Conservation (phyloP, 2,329 filamentous ascomycete genomes). For the Hypoxylon sp. region DNA sequence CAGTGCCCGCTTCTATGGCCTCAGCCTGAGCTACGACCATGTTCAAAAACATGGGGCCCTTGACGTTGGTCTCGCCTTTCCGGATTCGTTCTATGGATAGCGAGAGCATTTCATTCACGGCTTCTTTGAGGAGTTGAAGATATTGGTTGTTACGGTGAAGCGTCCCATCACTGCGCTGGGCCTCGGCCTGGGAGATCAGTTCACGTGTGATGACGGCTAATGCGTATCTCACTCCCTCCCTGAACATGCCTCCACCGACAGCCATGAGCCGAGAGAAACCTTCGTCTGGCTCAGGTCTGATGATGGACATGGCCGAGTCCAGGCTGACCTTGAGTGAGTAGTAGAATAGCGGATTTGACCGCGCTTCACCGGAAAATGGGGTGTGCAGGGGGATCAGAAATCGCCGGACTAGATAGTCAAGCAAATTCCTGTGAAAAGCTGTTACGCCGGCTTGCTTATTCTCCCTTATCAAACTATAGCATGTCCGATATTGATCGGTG, state of each 20-base stretch:
- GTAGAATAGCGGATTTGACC: constrained; percentile 62
- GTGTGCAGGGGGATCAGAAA: constrained; percentile 70
- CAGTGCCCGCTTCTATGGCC: constrained; percentile 51
- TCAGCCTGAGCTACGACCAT: constrained; percentile 60
- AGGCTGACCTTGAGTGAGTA: constrained; percentile 65
- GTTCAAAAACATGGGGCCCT: constrained; percentile 58
- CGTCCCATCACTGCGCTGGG: constrained; percentile 52
- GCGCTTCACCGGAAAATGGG: constrained; percentile 61
- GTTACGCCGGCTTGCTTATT: constrained; percentile 47
- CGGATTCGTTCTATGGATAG: constrained; percentile 55
- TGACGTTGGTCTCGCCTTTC: constrained; percentile 62
- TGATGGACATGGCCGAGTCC: constrained; percentile 59
- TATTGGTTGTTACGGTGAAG: constrained; percentile 50
- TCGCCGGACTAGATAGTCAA: constrained; percentile 67
- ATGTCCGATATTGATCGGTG: constrained; percentile 47
- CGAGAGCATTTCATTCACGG: constrained; percentile 50
- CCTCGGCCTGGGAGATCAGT: constrained; percentile 54
- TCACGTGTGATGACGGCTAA: constrained; percentile 55
- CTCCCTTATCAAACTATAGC: constrained; percentile 43
- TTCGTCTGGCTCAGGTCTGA: constrained; percentile 56
- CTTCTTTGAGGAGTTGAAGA: constrained; percentile 54
- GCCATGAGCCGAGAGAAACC: constrained; percentile 57
- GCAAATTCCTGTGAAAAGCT: constrained; percentile 63
- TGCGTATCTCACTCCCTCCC: constrained; percentile 57
- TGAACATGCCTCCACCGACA: constrained; percentile 59